Base-by-base conservation (phyloP, 2,329 filamentous ascomycete species). In the Scolecobasidium constrictum region DNA sequence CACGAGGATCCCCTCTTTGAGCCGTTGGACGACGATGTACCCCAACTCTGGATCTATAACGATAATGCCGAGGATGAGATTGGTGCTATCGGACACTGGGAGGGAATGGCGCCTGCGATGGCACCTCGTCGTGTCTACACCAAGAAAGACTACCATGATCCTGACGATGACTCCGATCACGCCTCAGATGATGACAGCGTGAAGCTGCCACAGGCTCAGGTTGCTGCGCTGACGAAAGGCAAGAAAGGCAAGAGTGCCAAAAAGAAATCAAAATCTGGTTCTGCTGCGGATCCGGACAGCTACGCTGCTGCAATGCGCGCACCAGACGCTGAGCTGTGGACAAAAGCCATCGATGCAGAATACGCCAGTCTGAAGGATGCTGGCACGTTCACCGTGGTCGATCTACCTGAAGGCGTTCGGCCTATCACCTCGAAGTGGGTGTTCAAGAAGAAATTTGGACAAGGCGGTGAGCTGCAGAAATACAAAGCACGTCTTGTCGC, bases 401-500 rank as follows among this genome's bases (percentile, higher is more conserved):
- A 36, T 16, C 42, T 33, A 3, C 48, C 46, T 17, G 16, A 7
- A 16, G 35, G 44, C 26, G 18, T 21, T 3, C 31, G 38, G 9
- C 39, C 48, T 4, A 42, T 55, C 9, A 35, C 41, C 3, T 38
- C 42, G 12, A 53, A 52, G 34, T 53, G 37, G 48, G 50, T 54
- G 2, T 53, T 40, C 22, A 54, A 54, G 43, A 38, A 52, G 20
- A 56, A 56, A 43, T 35, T 43, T 40, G 49, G 49, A 18, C 37
- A 48, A 4, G 5, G 51, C 20, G 45, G 48, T 2, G 40, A 52
- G 38, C 20, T 56, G 20, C 17, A 49, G 20, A 36, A 45, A 40
- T 49, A 57, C 35, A 59, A 59, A 36, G 44, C 47, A 15, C 18
- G 52, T 33, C 57, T 44, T 48, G 54, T 59, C 4, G 50, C 56